Evolutionary conservation across 2,329 filamentous ascomycete species (phyloP).

Genomic region (Allantophomopsis lycopodina): DNA sequence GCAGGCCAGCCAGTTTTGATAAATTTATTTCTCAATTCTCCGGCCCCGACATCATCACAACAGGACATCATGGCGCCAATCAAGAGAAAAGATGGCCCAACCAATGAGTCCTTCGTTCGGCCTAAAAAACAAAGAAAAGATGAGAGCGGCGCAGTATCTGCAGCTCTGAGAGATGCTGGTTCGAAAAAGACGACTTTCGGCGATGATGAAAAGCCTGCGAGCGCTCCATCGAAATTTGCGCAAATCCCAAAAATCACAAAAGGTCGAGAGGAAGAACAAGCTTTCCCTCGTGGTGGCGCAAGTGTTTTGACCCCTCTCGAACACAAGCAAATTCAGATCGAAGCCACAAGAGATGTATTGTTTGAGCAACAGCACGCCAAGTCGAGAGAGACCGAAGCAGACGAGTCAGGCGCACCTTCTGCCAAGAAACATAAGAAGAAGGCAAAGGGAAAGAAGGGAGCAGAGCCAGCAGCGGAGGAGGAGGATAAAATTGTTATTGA

Average conservation of each 20-base stretch:
- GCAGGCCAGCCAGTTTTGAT: no score
- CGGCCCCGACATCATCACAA: neutral
- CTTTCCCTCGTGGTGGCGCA: constrained; percentile 86
- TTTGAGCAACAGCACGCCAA: constrained; percentile 64
- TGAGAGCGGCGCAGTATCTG: constrained; percentile 3
- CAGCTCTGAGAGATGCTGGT: constrained; percentile 7
- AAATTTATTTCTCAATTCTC: no score
- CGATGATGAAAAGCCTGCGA: constrained; percentile 9
- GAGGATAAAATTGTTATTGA: constrained; percentile 58
- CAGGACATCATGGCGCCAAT: constrained; percentile 16
- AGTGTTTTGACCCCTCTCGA: constrained; percentile 86
- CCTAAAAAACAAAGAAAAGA: constrained; percentile 11
- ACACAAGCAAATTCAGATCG: constrained; percentile 89
- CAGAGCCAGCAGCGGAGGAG: constrained; percentile 30
- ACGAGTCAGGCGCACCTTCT: constrained; percentile 4
- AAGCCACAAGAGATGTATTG: constrained; percentile 82
- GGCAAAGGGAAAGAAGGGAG: constrained; percentile 35
- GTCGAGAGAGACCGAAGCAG: constrained; percentile 20
- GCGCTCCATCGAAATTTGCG: constrained; percentile 2
- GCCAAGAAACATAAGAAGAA: constrained; percentile 37
- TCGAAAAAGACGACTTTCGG: constrained; percentile 15
- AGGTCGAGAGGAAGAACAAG: constrained; percentile 66
- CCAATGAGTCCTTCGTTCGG: constrained; percentile 18
- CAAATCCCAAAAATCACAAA: constrained; percentile 19
- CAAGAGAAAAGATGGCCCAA: constrained; percentile 17